A percentile compares a stretch with the other conserved stretches of the same genome.
These are phyloP conservation scores for Fusarium clavum DNA, from an alignment of 2,329 filamentous ascomycete genomes.

Conservation along the genomic window DNA sequence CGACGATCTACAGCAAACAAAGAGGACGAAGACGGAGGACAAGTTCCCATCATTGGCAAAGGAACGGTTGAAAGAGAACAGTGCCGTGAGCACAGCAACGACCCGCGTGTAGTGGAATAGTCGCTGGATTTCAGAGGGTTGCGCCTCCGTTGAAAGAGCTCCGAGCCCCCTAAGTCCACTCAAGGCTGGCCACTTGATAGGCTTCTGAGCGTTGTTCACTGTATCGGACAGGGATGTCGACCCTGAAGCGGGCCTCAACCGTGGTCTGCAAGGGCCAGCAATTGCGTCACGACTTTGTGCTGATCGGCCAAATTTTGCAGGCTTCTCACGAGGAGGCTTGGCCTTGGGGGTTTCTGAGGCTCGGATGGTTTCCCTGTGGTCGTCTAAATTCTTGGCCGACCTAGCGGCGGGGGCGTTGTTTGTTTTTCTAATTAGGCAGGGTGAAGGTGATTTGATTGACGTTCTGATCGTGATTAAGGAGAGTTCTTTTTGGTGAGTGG, in stretches of 20 bases:
- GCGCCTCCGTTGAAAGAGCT: slow-evolving; percentile 14
- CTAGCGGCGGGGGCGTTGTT: slow-evolving; percentile 34
- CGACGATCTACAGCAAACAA: slow-evolving; percentile 20
- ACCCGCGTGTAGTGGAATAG: slow-evolving; percentile 12
- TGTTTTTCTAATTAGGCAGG: slow-evolving; percentile 34
- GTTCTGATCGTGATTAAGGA: not conserved
- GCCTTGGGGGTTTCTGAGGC: slow-evolving; percentile 30
- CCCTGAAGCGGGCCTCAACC: slow-evolving; percentile 31
- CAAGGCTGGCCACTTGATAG: slow-evolving; percentile 19
- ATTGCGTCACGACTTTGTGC: slow-evolving; percentile 50
- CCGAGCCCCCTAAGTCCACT: slow-evolving; percentile 18
- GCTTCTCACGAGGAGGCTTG: slow-evolving; percentile 41
- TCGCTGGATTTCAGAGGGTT: slow-evolving; percentile 17
- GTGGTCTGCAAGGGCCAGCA: slow-evolving; percentile 43
- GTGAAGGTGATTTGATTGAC: slow-evolving; percentile 20
- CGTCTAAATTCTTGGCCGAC: slow-evolving; percentile 36
- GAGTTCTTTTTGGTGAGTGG: slow-evolving; percentile 9
- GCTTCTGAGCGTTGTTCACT: slow-evolving; percentile 1
- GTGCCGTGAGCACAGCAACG: slow-evolving; percentile 16
- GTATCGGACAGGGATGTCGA: slow-evolving; percentile 13
- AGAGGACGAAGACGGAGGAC: not conserved
- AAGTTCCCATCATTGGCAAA: slow-evolving; percentile 14
- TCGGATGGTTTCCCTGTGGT: slow-evolving; percentile 37
- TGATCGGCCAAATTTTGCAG: slow-evolving; percentile 46
- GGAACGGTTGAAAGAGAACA: slow-evolving; percentile 2